phyloP scores from a whole-genome alignment of 768 basidiomycete genomes.

The Xerocomellus dryophilus region DNA sequence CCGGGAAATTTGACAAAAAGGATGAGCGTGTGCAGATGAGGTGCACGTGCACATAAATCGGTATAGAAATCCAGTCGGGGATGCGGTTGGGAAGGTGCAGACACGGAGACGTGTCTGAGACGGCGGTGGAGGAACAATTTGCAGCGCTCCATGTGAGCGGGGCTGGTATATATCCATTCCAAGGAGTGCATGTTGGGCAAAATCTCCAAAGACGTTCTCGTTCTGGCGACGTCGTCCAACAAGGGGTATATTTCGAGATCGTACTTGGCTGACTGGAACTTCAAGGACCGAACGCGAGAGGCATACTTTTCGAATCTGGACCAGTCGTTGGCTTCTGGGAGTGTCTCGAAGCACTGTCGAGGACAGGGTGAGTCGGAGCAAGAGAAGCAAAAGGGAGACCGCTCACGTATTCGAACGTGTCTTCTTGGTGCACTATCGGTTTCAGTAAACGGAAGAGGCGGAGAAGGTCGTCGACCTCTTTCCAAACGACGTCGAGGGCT shows the following conservation, averaged over 20 bases:
- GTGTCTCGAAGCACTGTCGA: constrained; percentile 39
- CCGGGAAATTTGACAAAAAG: constrained; percentile 44
- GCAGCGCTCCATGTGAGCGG: constrained; percentile 33
- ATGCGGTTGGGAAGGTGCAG: constrained; percentile 19
- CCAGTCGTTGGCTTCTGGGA: constrained; percentile 52
- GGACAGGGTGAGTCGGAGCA: neutral
- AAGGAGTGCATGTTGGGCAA: constrained; percentile 54
- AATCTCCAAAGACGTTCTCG: constrained; percentile 50
- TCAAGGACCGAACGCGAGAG: constrained; percentile 44
- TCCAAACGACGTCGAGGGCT: constrained; percentile 59
- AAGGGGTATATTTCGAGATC: constrained; percentile 14
- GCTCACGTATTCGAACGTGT: constrained; percentile 23
- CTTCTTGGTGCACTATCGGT: constrained; percentile 35
- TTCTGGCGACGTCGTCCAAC: constrained; percentile 54
- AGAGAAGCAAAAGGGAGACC: neutral
- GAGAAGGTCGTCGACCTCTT: constrained; percentile 44
- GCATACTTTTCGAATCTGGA: constrained; percentile 51
- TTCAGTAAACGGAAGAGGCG: constrained; percentile 49
- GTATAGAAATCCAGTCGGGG: constrained; percentile 26
- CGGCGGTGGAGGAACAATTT: constrained; percentile 59
- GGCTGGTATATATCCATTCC: constrained; percentile 40
- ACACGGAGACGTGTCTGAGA: constrained; percentile 41
- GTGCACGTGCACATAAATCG: constrained; percentile 48
- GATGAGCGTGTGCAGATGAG: constrained; percentile 46
- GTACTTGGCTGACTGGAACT: constrained; percentile 13